A percentile compares a stretch with the other conserved stretches of the same genome.
phyloP scores from a whole-genome alignment of 2,329 filamentous ascomycete genomes.

The Colletotrichum trifolii region DNA sequence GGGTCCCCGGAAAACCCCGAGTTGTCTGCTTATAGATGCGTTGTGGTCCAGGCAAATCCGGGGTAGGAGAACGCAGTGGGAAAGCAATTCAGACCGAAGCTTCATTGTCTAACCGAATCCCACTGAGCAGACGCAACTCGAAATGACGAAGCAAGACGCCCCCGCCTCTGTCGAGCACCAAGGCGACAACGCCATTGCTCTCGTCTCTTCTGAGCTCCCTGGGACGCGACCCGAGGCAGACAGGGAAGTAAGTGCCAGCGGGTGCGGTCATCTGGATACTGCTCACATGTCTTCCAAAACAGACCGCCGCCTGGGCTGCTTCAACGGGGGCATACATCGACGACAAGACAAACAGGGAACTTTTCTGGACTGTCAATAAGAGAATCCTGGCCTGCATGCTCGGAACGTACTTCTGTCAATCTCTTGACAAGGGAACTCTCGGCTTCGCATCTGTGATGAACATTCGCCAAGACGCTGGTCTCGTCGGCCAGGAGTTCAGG shows the following conservation, averaged over 20 bases:
- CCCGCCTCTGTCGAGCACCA: background rate
- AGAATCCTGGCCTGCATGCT: conserved; percentile 61
- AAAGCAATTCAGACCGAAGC: background rate
- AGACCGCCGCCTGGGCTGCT: conserved; percentile 20
- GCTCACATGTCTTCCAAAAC: background rate
- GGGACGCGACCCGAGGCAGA: conserved; percentile 5
- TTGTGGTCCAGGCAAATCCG: conserved; percentile 9
- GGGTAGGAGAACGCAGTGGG: conserved; percentile 9
- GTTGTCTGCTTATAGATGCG: conserved; percentile 18
- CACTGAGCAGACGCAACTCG: background rate
- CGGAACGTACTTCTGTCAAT: conserved; percentile 58
- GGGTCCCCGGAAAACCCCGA: conserved; percentile 7
- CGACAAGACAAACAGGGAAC: conserved; percentile 59
- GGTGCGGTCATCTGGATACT: too few species aligned
- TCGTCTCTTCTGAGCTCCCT: conserved; percentile 1
- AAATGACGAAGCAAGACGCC: conserved; percentile 19
- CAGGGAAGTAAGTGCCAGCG: background rate
- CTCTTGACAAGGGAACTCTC: conserved; percentile 46
- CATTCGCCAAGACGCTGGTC: conserved; percentile 58
- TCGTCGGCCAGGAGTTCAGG: conserved; percentile 52
- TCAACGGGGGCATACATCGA: conserved; percentile 53
- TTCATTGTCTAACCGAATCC: background rate
- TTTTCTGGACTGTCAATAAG: conserved; percentile 61
- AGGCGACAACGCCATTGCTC: conserved; percentile 2
- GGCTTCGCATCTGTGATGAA: conserved; percentile 65